Evolutionary conservation across 495 filamentous ascomycete genomes (phyloP), one percentile per base, ranked within the genome.

Genomic region (Talaromyces borbonicus): DNA sequence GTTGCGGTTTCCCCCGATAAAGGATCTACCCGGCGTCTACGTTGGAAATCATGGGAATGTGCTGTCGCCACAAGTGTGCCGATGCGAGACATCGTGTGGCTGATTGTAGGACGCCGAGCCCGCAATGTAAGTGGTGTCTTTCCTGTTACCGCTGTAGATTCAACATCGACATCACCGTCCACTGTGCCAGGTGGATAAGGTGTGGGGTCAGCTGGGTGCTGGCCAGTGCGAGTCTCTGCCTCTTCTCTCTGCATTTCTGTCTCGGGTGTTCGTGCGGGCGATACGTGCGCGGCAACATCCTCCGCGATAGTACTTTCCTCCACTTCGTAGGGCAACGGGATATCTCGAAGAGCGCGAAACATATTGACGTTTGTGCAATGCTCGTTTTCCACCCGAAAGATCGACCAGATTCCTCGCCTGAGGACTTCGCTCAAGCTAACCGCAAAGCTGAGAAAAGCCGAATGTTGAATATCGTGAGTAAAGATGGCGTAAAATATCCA

Each of bases 371-470:
- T 94, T 6, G 78, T 79, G 63, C 86, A 92, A 60, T 96, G 90
- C 51, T 98, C 92, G 56, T 98, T 98, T 61, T 98, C 92, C 30
- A 98, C 88, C 22, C 92, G 86, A 55, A 97, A 87, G 8, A 97
- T 66, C 1, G 80, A 78, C 92, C 92, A 98, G 42, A 95, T 73
- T 33, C 89, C 89, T 52, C 92, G 69, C 7, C 92, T 77, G 20
- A 74, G 72, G 7, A 95, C 79, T 57, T 98, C 92, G 1, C 81
- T 78, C 12, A 93, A 63, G 6, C 77, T 65, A 24, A 96, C 71
- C 5, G 84, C 37, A 61, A 96, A 96, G 20, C 81, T 84, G 19
- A 86, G 71, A 6, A 87, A 49, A 12, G 85, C 82, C 7, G 79
- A 85, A 58, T 96, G 88, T 57, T 95, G 90, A 14, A 81, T 63